A percentile compares a stretch with the other conserved stretches of the same genome.
phyloP scores from a whole-genome alignment of 306 rosid species.

The Nissolia schottii region DNA sequence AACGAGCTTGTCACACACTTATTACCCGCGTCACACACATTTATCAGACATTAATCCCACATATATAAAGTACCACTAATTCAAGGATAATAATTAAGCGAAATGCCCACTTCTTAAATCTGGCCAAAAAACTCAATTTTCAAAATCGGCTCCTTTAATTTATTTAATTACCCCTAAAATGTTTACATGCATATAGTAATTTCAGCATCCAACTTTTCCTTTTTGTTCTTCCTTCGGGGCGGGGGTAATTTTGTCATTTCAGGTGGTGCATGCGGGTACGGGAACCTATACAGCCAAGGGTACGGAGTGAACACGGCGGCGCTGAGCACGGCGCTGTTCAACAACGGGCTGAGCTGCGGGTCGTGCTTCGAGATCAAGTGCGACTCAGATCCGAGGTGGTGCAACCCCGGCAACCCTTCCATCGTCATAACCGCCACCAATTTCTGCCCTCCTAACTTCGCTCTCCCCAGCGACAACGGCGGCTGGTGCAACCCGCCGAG shows the following conservation, averaged over 20 bases:
- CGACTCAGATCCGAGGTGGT: conserved; percentile 59
- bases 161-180: neutral
- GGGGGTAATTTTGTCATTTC: too few species aligned
- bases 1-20: neutral
- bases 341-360: conserved; percentile 41
- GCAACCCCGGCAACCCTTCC: conserved; percentile 69
- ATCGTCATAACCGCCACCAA: conserved; percentile 69
- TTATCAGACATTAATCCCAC: neutral
- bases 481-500: conserved; percentile 96
- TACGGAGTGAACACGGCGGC: conserved; percentile 85
- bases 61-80: too few species aligned
- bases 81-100: neutral
- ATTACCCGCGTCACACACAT: neutral
- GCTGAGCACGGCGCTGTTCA: conserved; percentile 43
- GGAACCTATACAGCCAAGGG: conserved; percentile 85
- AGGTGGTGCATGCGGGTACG: conserved; percentile 90
- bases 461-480: conserved; percentile 70
- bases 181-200: neutral
- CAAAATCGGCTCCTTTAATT: neutral
- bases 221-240: neutral
- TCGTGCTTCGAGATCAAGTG: conserved; percentile 50
- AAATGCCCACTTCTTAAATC: neutral
- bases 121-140: too few species aligned
- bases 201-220: neutral
- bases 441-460: conserved; percentile 77